These are phyloP conservation scores for Stagonosporopsis vannaccii DNA, from an alignment of 2,329 filamentous ascomycete species.

Conservation along the genomic window DNA sequence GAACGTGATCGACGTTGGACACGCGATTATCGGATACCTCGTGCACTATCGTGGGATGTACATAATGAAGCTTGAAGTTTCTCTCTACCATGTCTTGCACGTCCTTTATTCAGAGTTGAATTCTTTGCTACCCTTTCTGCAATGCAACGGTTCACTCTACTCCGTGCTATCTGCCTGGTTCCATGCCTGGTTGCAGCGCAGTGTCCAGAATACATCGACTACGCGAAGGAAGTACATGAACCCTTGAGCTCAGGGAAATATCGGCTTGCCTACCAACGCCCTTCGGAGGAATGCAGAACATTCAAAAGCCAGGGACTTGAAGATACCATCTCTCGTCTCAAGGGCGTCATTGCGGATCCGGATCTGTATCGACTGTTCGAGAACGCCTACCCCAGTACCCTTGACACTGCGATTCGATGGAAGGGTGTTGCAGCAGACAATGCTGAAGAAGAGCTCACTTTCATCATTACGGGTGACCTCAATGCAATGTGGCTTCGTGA, in stretches of 20 bases:
- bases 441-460: conserved; percentile 68
- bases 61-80: conserved; percentile 2
- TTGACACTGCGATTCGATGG: conserved; percentile 77
- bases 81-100: background rate
- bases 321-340: conserved; percentile 45
- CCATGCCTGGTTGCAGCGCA: conserved; percentile 40
- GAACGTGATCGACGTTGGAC: conserved; percentile 26
- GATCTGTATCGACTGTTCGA: conserved; percentile 75
- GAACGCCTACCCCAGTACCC: conserved; percentile 77
- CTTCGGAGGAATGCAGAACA: conserved; percentile 54
- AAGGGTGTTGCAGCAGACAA: conserved; percentile 66
- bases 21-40: conserved; percentile 2
- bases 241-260: conserved; percentile 55
- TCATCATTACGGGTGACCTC: conserved; percentile 66
- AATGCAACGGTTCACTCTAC: conserved; percentile 33
- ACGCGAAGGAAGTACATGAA: conserved; percentile 50
- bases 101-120: background rate
- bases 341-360: conserved; percentile 54
- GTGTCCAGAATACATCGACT: conserved; percentile 56
- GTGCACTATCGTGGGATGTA: conserved; percentile 5
- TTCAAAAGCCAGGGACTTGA: conserved; percentile 57
- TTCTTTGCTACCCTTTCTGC: conserved; percentile 8
- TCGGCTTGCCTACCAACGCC: conserved; percentile 56
- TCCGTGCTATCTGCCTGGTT: conserved; percentile 23
- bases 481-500: conserved; percentile 64